phyloP scores from a whole-genome alignment of 257 asterid species.

The Solanum tarijense region DNA sequence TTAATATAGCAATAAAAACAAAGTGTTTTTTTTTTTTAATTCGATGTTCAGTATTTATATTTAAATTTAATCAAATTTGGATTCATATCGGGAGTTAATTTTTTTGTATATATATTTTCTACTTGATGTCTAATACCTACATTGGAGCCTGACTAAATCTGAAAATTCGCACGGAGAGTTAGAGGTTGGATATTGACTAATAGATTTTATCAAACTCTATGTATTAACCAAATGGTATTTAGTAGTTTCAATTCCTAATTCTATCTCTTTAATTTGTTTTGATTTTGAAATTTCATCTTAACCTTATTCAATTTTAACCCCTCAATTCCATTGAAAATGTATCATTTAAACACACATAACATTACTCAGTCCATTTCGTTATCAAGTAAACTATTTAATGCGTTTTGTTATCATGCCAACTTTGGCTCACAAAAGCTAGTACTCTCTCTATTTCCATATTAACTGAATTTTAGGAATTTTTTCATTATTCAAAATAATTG shows the following conservation, averaged over 20 bases:
- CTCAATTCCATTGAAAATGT: background rate
- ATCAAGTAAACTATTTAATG: too few relatives aligned
- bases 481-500: too few relatives aligned
- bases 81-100: too few relatives aligned
- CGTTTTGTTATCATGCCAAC: too few relatives aligned
- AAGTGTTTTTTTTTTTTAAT: too few relatives aligned
- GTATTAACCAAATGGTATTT: background rate
- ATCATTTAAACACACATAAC: background rate
- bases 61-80: rapidly evolving
- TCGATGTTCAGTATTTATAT: rapidly evolving
- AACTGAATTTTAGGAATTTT: too few relatives aligned
- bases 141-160: too few relatives aligned
- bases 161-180: rapidly evolving
- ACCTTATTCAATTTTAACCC: background rate
- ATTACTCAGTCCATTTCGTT: background rate
- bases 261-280: background rate
- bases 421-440: too few relatives aligned
- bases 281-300: too few relatives aligned
- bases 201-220: too few relatives aligned
- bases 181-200: background rate
- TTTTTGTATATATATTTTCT: too few relatives aligned
- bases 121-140: too few relatives aligned
- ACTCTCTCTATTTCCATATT: background rate
- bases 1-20: background rate
- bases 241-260: background rate